Percentiles rank a stretch among this genome's conserved stretches.
Conservation (phyloP, 2,329 filamentous ascomycete genomes). For the Pseudogymnoascus sp. region DNA sequence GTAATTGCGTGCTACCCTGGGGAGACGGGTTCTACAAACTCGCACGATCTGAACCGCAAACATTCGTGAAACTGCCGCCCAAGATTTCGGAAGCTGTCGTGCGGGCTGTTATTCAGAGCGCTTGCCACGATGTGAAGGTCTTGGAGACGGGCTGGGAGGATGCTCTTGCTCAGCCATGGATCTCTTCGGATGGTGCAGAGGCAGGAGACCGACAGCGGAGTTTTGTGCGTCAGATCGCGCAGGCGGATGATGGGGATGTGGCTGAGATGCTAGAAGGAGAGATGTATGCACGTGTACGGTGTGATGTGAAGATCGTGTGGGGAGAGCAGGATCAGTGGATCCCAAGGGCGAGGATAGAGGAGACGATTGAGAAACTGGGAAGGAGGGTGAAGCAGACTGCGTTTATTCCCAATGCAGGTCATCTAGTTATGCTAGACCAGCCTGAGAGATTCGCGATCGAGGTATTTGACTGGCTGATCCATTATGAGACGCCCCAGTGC, state of each 20-base stretch:
- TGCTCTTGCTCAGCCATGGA: background rate
- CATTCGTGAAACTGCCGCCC: background rate
- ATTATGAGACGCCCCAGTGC: background rate
- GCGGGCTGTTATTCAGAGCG: background rate
- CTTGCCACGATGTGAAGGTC: background rate
- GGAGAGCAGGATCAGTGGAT: background rate
- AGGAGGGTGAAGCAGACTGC: background rate
- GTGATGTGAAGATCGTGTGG: conserved; percentile 3
- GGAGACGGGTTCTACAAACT: background rate
- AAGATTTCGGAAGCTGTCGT: background rate
- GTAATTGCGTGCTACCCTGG: background rate
- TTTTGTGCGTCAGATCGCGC: background rate
- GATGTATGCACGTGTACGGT: background rate
- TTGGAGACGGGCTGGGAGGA: background rate
- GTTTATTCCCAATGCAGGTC: background rate
- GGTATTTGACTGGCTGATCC: background rate
- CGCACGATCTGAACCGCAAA: background rate
- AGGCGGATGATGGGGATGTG: background rate
- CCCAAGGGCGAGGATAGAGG: background rate
- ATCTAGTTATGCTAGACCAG: background rate
- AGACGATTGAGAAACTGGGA: background rate
- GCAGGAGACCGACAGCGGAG: background rate
- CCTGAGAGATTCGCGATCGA: background rate
- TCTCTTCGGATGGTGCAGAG: background rate
- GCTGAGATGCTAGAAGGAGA: background rate